Base-by-base conservation (phyloP, 768 basidiomycete species). In the Boletus rubroflammeus region DNA sequence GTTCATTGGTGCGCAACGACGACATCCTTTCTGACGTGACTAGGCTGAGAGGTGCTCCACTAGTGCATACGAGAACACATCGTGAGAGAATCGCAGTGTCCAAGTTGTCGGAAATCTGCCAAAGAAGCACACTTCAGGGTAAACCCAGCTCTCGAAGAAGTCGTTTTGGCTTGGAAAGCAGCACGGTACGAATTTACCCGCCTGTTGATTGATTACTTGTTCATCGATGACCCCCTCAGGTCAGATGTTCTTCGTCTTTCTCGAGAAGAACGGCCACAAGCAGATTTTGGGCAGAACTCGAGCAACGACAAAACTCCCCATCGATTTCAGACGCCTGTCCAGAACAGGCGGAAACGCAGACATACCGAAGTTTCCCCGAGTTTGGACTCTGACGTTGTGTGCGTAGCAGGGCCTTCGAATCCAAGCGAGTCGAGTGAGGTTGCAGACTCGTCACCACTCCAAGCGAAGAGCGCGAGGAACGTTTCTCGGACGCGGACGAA, bases 11-110 rank as follows among this genome's bases (percentile, higher is more conserved):
- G 58, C 61, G 84, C 64, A 39, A 45, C 39, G 35, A 34, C 11
- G n/a, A 23, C 25, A 21, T n/a, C 3, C 21, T 32, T 19, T 53
- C 25, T 34, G 58, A 34, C 45, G 13, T 40, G 45, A 25, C 11
- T 35, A 17, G 10, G 26, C 54, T 66, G 47, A 58, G 31, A 49
- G 35, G 32, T 47, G 28, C 45, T 35, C 43, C 21, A 32, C 36
- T 54, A 93, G 90, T 93, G 91, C 65, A 82, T 92, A 50, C 77
- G 90, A 45, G 72, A 79, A 21, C 75, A 80, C 5, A 67, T 91
- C 28, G 62, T 74, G 6, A 74, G 67, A 31, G 84, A 86, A 63
- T 78, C 81, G 25, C 83, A 86, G 65, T 93, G 91, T 61, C 90
- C 91, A 8, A 75, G 72, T 17, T 93, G 91, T 68, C 78, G 86